Conservation (phyloP, 345 rosid species). For the Conringia planisiliqua region DNA sequence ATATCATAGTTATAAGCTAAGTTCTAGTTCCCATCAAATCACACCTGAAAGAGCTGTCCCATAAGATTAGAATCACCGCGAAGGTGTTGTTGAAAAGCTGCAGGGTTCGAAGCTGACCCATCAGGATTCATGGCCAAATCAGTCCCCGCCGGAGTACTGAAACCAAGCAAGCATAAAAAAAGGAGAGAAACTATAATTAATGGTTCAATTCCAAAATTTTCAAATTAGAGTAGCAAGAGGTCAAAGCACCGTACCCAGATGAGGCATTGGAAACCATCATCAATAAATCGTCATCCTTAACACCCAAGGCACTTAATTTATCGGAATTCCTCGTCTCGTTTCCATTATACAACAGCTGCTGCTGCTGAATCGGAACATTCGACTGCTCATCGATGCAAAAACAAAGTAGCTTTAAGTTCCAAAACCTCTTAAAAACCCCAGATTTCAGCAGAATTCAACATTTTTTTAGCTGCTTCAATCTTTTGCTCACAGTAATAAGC, state of each 20-base stretch:
- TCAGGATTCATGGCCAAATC: slow-evolving; percentile 67
- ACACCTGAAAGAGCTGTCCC: slow-evolving; percentile 83
- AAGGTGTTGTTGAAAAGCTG: slow-evolving; percentile 82
- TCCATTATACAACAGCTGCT: slow-evolving; percentile 83
- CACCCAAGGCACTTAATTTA: slow-evolving; percentile 80
- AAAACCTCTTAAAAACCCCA: slow-evolving; percentile 22
- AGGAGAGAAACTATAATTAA: not conserved
- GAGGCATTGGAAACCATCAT: slow-evolving; percentile 78
- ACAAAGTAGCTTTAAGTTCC: slow-evolving; percentile 7
- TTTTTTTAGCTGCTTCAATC: not conserved
- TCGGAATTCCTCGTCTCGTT: slow-evolving; percentile 71
- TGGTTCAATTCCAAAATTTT: not conserved
- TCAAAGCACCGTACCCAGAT: slow-evolving; percentile 39
- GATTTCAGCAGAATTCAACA: not conserved
- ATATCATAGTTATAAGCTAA: not conserved
- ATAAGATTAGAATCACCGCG: slow-evolving; percentile 69
- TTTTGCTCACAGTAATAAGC: not conserved
- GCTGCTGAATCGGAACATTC: slow-evolving; percentile 75
- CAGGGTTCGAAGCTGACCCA: slow-evolving; percentile 90
- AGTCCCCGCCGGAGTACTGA: slow-evolving; percentile 33
- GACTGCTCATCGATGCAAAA: slow-evolving; percentile 51
- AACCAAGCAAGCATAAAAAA: not conserved
- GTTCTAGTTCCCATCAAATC: not conserved
- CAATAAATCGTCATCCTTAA: slow-evolving; percentile 84
- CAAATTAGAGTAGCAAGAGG: not conserved